phyloP scores from a whole-genome alignment of 148 eudicot species.

The Nepenthes gracilis region DNA sequence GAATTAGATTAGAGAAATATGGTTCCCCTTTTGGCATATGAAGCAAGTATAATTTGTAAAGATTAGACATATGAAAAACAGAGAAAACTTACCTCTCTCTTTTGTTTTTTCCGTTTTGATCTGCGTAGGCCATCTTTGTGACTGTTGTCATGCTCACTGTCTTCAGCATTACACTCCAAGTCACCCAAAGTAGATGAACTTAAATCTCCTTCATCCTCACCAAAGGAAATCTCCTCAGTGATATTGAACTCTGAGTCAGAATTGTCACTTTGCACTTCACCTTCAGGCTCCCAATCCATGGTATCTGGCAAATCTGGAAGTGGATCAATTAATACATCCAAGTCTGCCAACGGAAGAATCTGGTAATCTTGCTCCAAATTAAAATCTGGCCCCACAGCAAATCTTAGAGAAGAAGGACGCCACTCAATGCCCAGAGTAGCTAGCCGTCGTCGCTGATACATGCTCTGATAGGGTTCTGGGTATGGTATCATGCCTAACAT shows the following conservation, averaged over 20 bases:
- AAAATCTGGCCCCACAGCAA: slow-evolving; percentile 72
- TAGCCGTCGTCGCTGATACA: slow-evolving; percentile 73
- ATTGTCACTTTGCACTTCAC: slow-evolving; percentile 74
- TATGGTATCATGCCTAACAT: slow-evolving; percentile 86
- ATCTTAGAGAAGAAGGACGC: slow-evolving; percentile 79
- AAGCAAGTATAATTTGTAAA: not conserved
- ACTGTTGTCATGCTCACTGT: slow-evolving; percentile 45
- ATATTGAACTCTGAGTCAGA: slow-evolving; percentile 84
- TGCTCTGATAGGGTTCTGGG: slow-evolving; percentile 93
- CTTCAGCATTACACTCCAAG: slow-evolving; percentile 48
- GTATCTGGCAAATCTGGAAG: slow-evolving; percentile 69
- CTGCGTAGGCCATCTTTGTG: slow-evolving; percentile 53
- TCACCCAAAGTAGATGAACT: slow-evolving; percentile 41
- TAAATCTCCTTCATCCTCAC: slow-evolving; percentile 48
- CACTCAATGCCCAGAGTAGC: slow-evolving; percentile 90
- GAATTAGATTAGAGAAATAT: slow-evolving; percentile 1
- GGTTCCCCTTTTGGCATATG: slow-evolving; percentile 1
- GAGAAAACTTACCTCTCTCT: slow-evolving; percentile 38
- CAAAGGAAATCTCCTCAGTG: slow-evolving; percentile 55
- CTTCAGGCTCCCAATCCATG: slow-evolving; percentile 94
- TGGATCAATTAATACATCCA: slow-evolving; percentile 67
- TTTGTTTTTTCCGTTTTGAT: slow-evolving; percentile 65
- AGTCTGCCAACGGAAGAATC: slow-evolving; percentile 58
- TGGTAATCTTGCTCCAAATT: slow-evolving; percentile 62
- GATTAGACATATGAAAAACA: not conserved